Percentiles rank a stretch among this genome's conserved stretches.
Evolutionary conservation across 2,329 filamentous ascomycete species (phyloP).

Genomic region (Colletotrichum agaves): DNA sequence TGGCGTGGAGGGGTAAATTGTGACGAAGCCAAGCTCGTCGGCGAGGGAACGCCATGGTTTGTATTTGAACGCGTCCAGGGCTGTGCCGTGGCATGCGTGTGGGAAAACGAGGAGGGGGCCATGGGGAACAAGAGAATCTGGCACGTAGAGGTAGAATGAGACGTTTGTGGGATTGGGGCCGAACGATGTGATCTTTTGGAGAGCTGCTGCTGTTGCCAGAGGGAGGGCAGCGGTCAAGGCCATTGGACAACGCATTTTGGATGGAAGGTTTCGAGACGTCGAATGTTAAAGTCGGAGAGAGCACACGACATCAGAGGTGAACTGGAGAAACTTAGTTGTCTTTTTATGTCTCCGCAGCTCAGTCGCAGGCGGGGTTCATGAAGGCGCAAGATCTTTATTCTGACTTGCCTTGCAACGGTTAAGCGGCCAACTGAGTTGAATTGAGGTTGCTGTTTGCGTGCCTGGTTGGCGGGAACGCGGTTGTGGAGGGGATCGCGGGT

Average conservation of each 20-base stretch:
- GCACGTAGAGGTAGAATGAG: conserved; percentile 63
- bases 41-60: conserved; percentile 65
- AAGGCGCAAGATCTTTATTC: neutral
- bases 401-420: neutral
- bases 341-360: conserved; percentile 10
- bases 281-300: neutral
- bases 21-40: conserved; percentile 64
- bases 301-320: too few relatives aligned
- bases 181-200: conserved; percentile 41
- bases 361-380: neutral
- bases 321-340: neutral
- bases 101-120: conserved; percentile 66
- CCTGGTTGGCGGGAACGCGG: conserved; percentile 25
- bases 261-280: fast-evolving
- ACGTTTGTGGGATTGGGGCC: conserved; percentile 62
- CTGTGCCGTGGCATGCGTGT: conserved; percentile 68
- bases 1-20: conserved; percentile 53
- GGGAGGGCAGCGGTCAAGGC: conserved; percentile 9
- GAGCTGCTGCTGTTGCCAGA: conserved; percentile 26
- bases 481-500: conserved; percentile 12
- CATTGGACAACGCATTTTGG: neutral
- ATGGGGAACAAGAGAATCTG: conserved; percentile 51
- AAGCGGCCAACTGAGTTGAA: neutral
- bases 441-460: neutral
- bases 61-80: conserved; percentile 57